phyloP scores from a whole-genome alignment of 129 eudicot genomes.

The Gnaphalium uliginosum region DNA sequence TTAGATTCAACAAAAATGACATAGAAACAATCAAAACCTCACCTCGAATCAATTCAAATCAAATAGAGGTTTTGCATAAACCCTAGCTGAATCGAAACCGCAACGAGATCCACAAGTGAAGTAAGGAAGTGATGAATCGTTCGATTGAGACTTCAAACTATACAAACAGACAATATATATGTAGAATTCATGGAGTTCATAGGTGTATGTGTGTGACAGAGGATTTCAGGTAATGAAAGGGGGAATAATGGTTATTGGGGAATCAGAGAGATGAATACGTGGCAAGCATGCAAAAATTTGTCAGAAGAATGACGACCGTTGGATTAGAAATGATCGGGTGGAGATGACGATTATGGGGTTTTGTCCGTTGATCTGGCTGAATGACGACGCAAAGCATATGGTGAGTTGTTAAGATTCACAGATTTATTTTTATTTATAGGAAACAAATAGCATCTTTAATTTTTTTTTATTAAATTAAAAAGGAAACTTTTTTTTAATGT shows the following conservation, averaged over 20 bases:
- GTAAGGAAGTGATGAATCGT: background rate
- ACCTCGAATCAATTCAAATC: conserved; percentile 31
- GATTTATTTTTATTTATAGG: background rate
- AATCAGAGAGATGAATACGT: conserved; percentile 24
- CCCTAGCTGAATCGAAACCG: conserved; percentile 11
- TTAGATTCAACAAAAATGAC: background rate
- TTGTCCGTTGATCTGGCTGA: conserved; percentile 35
- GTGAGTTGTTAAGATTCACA: conserved; percentile 36
- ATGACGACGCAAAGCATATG: conserved; percentile 39
- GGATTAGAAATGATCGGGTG: conserved; percentile 38
- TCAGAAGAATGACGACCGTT: conserved; percentile 12
- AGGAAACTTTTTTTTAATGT: background rate
- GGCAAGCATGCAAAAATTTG: conserved; percentile 42
- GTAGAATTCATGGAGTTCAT: background rate
- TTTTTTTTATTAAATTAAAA: background rate
- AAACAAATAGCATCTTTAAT: conserved; percentile 31
- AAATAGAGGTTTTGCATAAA: conserved; percentile 15
- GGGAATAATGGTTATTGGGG: conserved; percentile 22
- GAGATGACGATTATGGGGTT: conserved; percentile 16
- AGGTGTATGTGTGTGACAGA: background rate
- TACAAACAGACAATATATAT: background rate
- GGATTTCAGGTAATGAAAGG: conserved; percentile 26
- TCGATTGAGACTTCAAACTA: conserved; percentile 8
- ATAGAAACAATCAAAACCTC: background rate
- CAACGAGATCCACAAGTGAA: conserved; percentile 27